Conservation (phyloP, 2,329 filamentous ascomycete species). For the Zymoseptoria crescenta region DNA sequence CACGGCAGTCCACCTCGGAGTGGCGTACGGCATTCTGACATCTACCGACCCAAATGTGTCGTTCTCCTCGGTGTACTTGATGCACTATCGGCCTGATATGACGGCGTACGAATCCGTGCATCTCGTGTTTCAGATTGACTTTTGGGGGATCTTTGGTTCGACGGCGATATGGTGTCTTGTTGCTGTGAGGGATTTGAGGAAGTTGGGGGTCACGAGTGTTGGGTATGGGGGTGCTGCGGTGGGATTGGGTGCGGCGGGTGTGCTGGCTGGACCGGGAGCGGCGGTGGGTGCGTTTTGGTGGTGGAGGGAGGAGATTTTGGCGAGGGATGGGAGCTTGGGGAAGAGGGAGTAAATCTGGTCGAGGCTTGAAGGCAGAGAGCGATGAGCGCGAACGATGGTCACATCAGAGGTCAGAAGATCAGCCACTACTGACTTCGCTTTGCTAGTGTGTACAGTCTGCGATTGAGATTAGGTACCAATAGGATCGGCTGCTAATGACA, state of each 20-base stretch:
- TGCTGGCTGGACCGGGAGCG: background rate
- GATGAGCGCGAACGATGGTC: too few relatives aligned
- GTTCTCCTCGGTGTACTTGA: background rate
- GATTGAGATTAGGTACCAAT: too few relatives aligned
- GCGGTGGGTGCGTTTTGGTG: background rate
- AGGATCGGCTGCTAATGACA: too few relatives aligned
- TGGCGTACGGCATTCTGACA: background rate
- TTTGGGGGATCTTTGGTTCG: background rate
- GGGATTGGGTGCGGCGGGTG: background rate
- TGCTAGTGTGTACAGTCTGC: too few relatives aligned
- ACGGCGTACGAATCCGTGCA: background rate
- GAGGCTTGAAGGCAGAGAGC: too few relatives aligned
- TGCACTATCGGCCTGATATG: background rate
- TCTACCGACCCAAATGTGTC: background rate
- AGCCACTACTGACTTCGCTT: too few relatives aligned
- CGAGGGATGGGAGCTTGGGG: too few relatives aligned
- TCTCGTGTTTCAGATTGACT: background rate
- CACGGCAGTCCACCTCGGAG: background rate
- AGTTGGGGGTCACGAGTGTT: background rate
- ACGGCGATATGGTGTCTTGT: background rate
- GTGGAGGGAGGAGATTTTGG: background rate
- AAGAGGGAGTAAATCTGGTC: too few relatives aligned
- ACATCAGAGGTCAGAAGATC: too few relatives aligned
- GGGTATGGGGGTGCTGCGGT: background rate
- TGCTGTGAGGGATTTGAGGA: background rate